phyloP scores from a whole-genome alignment of 345 rosid species.

The Sonneratia caseolaris region DNA sequence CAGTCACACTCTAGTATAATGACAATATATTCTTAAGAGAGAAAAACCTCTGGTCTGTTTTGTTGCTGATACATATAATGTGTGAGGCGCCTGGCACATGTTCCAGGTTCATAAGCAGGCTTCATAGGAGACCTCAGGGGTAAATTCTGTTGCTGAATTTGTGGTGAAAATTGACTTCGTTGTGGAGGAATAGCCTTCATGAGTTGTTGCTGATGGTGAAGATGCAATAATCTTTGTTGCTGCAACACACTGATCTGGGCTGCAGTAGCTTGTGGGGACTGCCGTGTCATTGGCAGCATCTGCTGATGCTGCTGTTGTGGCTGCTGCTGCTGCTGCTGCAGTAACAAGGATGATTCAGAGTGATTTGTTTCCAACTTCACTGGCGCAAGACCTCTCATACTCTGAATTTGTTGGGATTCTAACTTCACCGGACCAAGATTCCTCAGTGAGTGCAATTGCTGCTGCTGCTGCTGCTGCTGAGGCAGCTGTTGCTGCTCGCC shows the following conservation, averaged over 20 bases:
- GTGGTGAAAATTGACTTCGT: conserved; percentile 65
- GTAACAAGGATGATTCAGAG: conserved; percentile 65
- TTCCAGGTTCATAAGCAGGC: conserved; percentile 85
- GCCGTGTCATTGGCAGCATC: conserved; percentile 73
- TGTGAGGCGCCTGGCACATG: conserved; percentile 86
- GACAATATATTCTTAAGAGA: conserved; percentile 12
- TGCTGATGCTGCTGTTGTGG: conserved; percentile 76
- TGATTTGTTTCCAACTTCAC: conserved; percentile 79
- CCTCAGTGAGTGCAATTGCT: conserved; percentile 49
- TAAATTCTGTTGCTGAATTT: conserved; percentile 70
- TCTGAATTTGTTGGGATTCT: conserved; percentile 63
- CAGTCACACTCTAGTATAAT: not conserved
- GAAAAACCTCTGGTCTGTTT: conserved; percentile 76
- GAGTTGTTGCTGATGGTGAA: conserved; percentile 69
- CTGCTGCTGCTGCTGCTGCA: conserved; percentile 47
- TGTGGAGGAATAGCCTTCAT: conserved; percentile 81
- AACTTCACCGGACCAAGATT: conserved; percentile 57
- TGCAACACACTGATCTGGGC: conserved; percentile 60
- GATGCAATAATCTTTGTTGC: conserved; percentile 68
- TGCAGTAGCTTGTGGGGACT: conserved; percentile 62
- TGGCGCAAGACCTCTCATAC: conserved; percentile 49
- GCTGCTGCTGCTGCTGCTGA: conserved; percentile 52
- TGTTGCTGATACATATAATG: conserved; percentile 91
- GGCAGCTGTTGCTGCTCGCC: conserved; percentile 26
- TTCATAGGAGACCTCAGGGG: conserved; percentile 63